Base-by-base conservation (phyloP, 2,329 filamentous ascomycete genomes). In the Trichoderma afroharzianum region DNA sequence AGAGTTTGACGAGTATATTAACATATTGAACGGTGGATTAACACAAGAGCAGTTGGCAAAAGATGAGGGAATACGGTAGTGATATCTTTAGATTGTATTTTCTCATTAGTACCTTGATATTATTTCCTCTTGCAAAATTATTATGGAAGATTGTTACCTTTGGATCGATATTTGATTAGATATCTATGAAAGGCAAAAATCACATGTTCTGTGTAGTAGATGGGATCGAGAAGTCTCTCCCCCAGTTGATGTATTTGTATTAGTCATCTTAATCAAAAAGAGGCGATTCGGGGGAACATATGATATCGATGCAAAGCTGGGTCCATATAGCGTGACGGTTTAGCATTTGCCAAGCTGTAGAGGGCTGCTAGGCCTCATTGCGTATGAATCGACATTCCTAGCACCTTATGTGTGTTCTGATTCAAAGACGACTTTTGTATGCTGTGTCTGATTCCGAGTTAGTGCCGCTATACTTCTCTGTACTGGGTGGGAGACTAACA, bases 231-330 rank as follows among this genome's bases (percentile, higher is more conserved):
- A 21, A 3, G 43, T 21, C 18, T 50, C 18, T 47, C 3, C 4
- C 36, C 8, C 1, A 21, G 43, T 2, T 2, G n/a, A 21, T 11
- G 21, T 53, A 0, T 50, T 3, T 33, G 12, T 7, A 33, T 62
- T 62, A 62, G 58, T 62, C 58, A 62, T 62, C n/a, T 9, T 6
- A 3, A 3, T 18, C 24, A 43, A 8, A 12, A n/a, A 7, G 33
- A 63, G 7, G 59, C 59, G 5, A 26, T 6, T 4, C 3, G 1
- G 2, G 21, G n/a, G 24, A 57, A 33, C 63, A 67, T 67, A 55
- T 67, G 63, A 67, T 57, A 57, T 57, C 63, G 11, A 67, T 26
- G 63, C 32, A 67, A 57, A 67, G 63, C 63, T 67, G 50, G 63
- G 63, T 67, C 50, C 24, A n/a, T n/a, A 47, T 62, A 63, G 36